Evolutionary conservation across 176 grass and related monocot species (phyloP).

Genomic region (Oryza meridionalis): DNA sequence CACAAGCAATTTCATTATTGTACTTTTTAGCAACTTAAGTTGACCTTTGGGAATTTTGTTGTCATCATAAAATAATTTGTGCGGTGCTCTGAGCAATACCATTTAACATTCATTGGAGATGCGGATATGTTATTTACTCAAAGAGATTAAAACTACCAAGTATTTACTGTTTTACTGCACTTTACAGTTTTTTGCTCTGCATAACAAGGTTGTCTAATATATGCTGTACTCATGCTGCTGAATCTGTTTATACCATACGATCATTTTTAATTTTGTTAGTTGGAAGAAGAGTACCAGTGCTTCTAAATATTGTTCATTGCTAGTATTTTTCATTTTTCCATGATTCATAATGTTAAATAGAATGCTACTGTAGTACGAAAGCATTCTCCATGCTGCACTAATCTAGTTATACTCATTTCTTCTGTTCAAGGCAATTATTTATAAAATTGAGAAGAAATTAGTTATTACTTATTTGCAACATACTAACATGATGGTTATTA

Average conservation of each 20-base stretch:
- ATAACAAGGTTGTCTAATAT: not conserved
- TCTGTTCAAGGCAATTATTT: not conserved
- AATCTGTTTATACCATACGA: not conserved
- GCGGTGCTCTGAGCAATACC: not conserved
- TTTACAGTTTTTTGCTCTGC: not conserved
- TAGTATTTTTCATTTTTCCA: not conserved
- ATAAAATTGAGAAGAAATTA: not conserved
- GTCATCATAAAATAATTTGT: not conserved
- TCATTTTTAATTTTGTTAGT: not conserved
- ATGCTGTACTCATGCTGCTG: not conserved
- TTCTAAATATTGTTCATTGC: not conserved
- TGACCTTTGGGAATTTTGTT: not conserved
- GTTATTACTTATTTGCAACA: not conserved
- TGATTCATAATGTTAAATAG: not conserved
- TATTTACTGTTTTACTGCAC: not conserved
- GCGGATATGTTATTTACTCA: not conserved
- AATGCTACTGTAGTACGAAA: not conserved
- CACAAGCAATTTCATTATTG: not conserved
- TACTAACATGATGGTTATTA: not conserved
- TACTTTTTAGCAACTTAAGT: not conserved
- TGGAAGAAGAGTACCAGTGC: not conserved
- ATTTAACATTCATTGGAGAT: not conserved
- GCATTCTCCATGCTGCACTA: not conserved
- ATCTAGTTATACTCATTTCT: not conserved
- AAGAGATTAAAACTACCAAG: not conserved